Conservation (phyloP, 805 yeast genomes). For the Yarrowia phangngaensis region DNA sequence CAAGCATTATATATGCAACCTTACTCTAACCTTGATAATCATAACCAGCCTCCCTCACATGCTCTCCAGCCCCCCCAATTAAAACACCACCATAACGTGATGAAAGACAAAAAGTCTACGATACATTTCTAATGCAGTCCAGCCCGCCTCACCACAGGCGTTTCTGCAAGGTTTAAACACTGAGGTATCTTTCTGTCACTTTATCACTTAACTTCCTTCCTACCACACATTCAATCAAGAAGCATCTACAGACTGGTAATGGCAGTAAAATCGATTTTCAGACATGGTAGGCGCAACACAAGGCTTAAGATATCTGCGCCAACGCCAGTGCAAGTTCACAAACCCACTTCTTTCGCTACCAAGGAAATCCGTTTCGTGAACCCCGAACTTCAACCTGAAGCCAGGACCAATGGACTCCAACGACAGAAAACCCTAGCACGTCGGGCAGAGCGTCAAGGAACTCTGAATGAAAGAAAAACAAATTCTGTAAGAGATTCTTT, state of each 20-base stretch:
- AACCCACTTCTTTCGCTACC: slow-evolving; percentile 23
- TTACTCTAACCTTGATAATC: too few relatives aligned
- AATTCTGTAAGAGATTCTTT: slow-evolving; percentile 1
- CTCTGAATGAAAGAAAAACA: slow-evolving; percentile 7
- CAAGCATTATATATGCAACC: too few relatives aligned
- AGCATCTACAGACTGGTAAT: too few relatives aligned
- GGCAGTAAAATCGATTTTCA: slow-evolving; percentile 19
- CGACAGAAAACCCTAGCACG: slow-evolving; percentile 5
- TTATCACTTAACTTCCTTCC: background rate
- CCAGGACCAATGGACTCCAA: slow-evolving; percentile 1
- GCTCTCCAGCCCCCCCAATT: too few relatives aligned
- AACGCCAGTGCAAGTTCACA: slow-evolving; percentile 21
- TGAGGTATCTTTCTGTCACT: too few relatives aligned
- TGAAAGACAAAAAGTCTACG: too few relatives aligned
- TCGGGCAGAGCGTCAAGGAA: slow-evolving; percentile 16
- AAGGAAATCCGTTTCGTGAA: slow-evolving; percentile 23
- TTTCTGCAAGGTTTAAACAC: slow-evolving; percentile 3
- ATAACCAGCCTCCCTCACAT: too few relatives aligned
- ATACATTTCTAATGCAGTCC: too few relatives aligned
- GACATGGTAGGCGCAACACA: slow-evolving; percentile 8
- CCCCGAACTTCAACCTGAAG: slow-evolving; percentile 3
- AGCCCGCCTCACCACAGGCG: too few relatives aligned
- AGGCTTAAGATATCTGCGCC: slow-evolving; percentile 15
- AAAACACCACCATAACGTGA: too few relatives aligned
- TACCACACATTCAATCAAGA: background rate